Base-by-base conservation (phyloP, 2,329 filamentous ascomycete species). In the Clonostachys rhizophaga region DNA sequence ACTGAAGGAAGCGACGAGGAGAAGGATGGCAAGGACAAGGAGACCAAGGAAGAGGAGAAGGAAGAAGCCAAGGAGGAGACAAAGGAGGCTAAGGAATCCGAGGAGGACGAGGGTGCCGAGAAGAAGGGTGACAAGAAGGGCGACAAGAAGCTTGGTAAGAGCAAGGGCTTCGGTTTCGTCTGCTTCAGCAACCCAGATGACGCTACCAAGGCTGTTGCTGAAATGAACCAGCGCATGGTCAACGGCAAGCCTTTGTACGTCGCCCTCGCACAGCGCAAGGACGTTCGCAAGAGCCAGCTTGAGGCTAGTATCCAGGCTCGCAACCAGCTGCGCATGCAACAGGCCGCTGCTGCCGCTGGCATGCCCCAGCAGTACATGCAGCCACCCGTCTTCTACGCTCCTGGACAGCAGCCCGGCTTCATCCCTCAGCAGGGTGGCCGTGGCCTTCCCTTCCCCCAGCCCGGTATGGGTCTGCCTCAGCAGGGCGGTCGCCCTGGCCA, bases 221-320 rank as follows among this genome's bases (percentile, higher is more conserved):
- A 99, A 73, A 96, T 97, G 90, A 99, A 99, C 80, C 92, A 97
- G 80, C 91, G 94, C 71, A 99, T 99, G 94, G 80, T 97, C 58
- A 87, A 91, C 69, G 83, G 82, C 75, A 99, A 99, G 84, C 94
- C 94, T 49, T 81, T 99, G 51, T 99, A 99, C 66, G 94, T 99
- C 62, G 94, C 94, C 60, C 83, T 99, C 55, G 94, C 94, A 55
- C 94, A 99, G 81, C 92, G 94, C 75, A 99, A 99, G 84, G 94
- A 99, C 73, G 92, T 99, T 62, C 91, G 94, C 73, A 96, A 96
- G 84, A 96, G 85, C 77, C 94, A 97, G 79, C 89, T 99, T 59
- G 94, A 99, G 79, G 92, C 92, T 62, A 96, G 90, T 73, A 99
- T 99, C 71, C 94, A 97, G 77, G 92, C 94, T 70, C 91, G 94